phyloP scores from a whole-genome alignment of 192 early-diverging fungal species.

The Backusella macrospora region DNA sequence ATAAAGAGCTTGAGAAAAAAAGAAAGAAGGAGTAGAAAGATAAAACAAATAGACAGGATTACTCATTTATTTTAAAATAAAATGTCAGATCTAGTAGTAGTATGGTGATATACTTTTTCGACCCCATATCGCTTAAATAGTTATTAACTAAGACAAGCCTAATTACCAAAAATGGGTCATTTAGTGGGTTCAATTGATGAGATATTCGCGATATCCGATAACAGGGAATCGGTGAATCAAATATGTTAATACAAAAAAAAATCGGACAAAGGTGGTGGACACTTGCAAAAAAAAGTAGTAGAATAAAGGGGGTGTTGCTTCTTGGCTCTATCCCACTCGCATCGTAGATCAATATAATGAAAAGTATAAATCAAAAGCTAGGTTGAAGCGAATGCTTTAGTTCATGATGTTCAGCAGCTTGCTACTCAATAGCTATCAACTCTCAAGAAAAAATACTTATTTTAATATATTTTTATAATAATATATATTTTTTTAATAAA shows the following conservation, averaged over 20 bases:
- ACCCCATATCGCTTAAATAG: conserved; percentile 5
- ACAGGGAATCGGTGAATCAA: conserved; percentile 6
- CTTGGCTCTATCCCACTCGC: not conserved
- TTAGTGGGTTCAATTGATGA: conserved; percentile 9
- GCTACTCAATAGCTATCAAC: too few species aligned
- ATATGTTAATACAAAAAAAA: not conserved
- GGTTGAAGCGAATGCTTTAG: not conserved
- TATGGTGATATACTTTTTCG: not conserved
- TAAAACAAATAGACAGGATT: not conserved
- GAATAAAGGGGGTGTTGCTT: not conserved
- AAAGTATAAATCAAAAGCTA: not conserved
- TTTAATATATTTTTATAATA: too few species aligned
- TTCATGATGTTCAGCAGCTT: not conserved
- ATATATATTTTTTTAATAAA: too few species aligned
- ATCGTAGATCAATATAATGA: not conserved
- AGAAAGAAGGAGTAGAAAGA: not conserved
- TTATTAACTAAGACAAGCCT: conserved; percentile 8
- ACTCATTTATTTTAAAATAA: conserved; percentile 1
- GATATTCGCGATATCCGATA: conserved; percentile 4
- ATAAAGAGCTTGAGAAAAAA: not conserved
- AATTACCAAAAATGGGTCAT: conserved; percentile 10
- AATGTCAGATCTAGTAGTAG: not conserved
- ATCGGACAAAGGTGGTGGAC: not conserved
- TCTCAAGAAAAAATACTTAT: too few species aligned
- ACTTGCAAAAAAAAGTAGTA: not conserved